A percentile compares a stretch with the other conserved stretches of the same genome.
Evolutionary conservation across 768 basidiomycete genomes (phyloP).

Genomic region (Boletus eberwhitei): DNA sequence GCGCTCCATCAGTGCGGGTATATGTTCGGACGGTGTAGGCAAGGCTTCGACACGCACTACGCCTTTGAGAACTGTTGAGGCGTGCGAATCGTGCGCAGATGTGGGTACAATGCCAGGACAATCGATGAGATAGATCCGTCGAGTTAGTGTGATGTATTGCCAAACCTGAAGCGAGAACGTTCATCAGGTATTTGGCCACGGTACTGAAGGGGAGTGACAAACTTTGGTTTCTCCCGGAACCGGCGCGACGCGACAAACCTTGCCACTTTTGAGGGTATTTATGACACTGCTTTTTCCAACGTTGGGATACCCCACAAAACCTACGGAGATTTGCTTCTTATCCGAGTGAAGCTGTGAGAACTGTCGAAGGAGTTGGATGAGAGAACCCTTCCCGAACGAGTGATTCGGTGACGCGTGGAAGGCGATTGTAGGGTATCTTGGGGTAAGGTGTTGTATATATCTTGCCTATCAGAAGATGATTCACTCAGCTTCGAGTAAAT

Average conservation of each 20-base stretch:
- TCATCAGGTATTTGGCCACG: neutral
- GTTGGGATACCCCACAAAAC: conserved; percentile 97
- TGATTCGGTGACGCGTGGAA: conserved; percentile 99
- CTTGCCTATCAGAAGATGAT: conserved; percentile 58
- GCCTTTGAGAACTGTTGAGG: conserved; percentile 91
- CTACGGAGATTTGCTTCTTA: conserved; percentile 99
- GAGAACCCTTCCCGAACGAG: conserved; percentile 97
- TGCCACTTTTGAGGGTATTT: conserved; percentile 97
- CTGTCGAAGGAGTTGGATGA: conserved; percentile 94
- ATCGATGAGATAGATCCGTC: conserved; percentile 97
- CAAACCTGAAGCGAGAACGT: conserved; percentile 55
- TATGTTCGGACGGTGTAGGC: conserved; percentile 87
- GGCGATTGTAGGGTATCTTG: conserved; percentile 92
- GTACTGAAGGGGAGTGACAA: conserved; percentile 1
- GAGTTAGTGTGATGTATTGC: conserved; percentile 98
- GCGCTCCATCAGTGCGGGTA: conserved; percentile 81
- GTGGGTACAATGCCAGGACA: conserved; percentile 98
- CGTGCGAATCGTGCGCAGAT: conserved; percentile 86
- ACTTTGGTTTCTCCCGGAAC: conserved; percentile 96
- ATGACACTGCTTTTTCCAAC: conserved; percentile 97
- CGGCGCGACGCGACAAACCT: conserved; percentile 95
- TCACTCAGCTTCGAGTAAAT: neutral
- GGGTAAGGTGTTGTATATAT: conserved; percentile 92
- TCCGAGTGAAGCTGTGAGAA: conserved; percentile 97
- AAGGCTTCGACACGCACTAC: conserved; percentile 96